A percentile compares a stretch with the other conserved stretches of the same genome.
These are phyloP conservation scores for Anthostomella pinea DNA, from an alignment of 2,329 filamentous ascomycete genomes.

Conservation along the genomic window DNA sequence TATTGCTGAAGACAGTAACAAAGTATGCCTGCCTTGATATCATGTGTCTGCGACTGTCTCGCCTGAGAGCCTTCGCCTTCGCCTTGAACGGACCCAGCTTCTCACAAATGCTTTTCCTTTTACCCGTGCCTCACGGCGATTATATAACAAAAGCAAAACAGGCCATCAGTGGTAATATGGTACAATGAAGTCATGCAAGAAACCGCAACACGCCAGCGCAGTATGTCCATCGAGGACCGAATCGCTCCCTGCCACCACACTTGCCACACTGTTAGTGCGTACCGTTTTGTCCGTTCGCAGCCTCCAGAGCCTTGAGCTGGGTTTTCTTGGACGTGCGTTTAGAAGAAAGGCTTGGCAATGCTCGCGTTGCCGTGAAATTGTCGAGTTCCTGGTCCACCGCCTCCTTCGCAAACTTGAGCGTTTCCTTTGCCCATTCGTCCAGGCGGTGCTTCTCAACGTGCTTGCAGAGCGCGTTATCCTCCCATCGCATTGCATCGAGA, in stretches of 20 bases:
- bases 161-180: slow-evolving; percentile 16
- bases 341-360: slow-evolving; percentile 5
- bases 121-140: slow-evolving; percentile 16
- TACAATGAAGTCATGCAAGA: slow-evolving; percentile 12
- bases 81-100: neutral
- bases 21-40: too few species aligned
- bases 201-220: slow-evolving; percentile 21
- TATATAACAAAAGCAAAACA: slow-evolving; percentile 23
- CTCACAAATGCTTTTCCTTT: slow-evolving; percentile 19
- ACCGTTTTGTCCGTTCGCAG: slow-evolving; percentile 25
- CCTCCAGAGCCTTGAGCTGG: slow-evolving; percentile 16
- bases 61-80: too few species aligned
- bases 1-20: too few species aligned
- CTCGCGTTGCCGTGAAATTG: slow-evolving; percentile 23
- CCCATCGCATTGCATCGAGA: slow-evolving; percentile 66
- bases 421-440: slow-evolving; percentile 59
- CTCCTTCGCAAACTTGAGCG: slow-evolving; percentile 27
- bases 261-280: slow-evolving; percentile 19
- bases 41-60: too few species aligned
- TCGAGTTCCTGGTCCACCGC: slow-evolving; percentile 29
- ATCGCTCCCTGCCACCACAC: slow-evolving; percentile 5
- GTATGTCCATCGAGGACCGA: slow-evolving; percentile 11
- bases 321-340: slow-evolving; percentile 7
- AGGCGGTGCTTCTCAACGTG: slow-evolving; percentile 68
- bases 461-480: slow-evolving; percentile 64